Base-by-base conservation (phyloP, 495 filamentous ascomycete species). In the Aspergillus coremiiformis region DNA sequence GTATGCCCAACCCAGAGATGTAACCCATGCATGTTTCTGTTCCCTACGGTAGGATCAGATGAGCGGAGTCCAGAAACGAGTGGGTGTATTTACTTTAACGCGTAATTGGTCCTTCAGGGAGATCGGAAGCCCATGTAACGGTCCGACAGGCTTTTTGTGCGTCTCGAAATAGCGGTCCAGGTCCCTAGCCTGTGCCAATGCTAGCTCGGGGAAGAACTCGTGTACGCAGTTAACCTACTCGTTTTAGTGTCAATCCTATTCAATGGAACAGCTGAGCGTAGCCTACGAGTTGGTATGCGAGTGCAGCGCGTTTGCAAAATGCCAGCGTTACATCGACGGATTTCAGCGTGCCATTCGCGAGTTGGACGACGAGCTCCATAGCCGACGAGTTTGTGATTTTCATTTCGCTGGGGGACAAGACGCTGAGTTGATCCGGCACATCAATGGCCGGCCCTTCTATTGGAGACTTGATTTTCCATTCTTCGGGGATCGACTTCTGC, bases 51-150 rank as follows among this genome's bases (percentile, higher is more conserved):
- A n/a, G n/a, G n/a, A n/a, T n/a, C n/a, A n/a, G n/a, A n/a, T n/a
- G n/a, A n/a, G n/a, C n/a, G n/a, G n/a, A n/a, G n/a, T n/a, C n/a
- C n/a, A n/a, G n/a, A n/a, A n/a, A n/a, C n/a, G n/a, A n/a, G n/a
- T n/a, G n/a, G n/a, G n/a, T n/a, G n/a, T n/a, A n/a, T n/a, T 27
- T 27, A 27, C 78, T 43, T 78, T 76, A 39, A 85, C 78, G 29
- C 81, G 80, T 52, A 83, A 78, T 54, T 83, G 81, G 56, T 85
- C 82, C 54, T 84, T 85, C 12, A 85, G 57, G 21, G 76, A 79
- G 24, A 84, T 60, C 0, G 82, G 82, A 1, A 84, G 57, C 15
- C 82, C 82, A 53, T 85, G 81, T 0, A 85, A 67, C 0, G 81
- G 80, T 9, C 78, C 77, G 10, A 74, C 45, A 12, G 72, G 64